Evolutionary conservation across 495 filamentous ascomycete species (phyloP).

Genomic region (Chaetomium tenue): DNA sequence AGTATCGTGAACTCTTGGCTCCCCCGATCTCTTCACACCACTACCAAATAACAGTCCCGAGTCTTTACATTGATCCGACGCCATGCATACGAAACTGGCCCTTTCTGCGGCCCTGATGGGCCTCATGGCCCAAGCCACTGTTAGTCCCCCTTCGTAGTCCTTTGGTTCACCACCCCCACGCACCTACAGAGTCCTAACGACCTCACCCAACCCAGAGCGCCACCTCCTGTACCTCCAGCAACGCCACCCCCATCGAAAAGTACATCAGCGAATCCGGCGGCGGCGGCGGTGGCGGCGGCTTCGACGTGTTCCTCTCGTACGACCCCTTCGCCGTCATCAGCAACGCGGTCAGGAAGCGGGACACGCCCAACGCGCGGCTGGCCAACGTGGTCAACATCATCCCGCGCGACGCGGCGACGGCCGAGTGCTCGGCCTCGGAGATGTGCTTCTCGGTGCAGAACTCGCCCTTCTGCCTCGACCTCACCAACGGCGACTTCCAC

Average conservation of each 20-base stretch:
- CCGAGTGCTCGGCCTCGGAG: conserved; percentile 3
- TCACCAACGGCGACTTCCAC: background rate
- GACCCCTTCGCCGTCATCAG: background rate
- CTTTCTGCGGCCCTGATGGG: background rate
- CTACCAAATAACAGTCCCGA: too few relatives aligned
- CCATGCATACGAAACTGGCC: background rate
- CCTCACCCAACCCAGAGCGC: background rate
- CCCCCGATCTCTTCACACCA: too few relatives aligned
- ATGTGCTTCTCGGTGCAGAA: background rate
- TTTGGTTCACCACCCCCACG: background rate
- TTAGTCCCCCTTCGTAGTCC: background rate
- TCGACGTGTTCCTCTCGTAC: background rate
- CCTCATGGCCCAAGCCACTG: background rate
- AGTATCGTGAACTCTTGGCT: too few relatives aligned
- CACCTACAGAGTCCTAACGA: background rate
- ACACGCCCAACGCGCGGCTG: conserved; percentile 1
- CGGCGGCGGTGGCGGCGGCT: background rate
- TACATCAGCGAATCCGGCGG: background rate
- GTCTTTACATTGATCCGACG: too few relatives aligned
- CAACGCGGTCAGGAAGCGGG: conserved; percentile 7
- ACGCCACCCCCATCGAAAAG: background rate
- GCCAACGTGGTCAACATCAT: background rate
- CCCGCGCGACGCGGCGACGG: background rate
- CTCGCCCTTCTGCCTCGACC: conserved; percentile 2
- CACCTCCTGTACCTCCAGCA: background rate